Conservation (phyloP, 345 rosid species). For the Eucalyptus cloeziana region DNA sequence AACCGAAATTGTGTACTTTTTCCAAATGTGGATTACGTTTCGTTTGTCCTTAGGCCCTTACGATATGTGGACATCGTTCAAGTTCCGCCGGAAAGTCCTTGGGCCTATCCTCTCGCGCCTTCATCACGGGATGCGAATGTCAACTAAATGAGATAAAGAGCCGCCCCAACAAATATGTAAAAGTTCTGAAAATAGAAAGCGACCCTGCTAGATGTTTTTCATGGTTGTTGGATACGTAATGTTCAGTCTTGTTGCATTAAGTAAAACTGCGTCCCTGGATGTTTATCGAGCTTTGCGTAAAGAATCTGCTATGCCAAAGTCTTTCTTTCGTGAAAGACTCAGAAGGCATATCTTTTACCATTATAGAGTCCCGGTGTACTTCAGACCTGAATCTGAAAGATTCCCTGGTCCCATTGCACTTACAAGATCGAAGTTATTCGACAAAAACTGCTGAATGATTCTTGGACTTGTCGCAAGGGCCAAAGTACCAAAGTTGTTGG, state of each 20-base stretch:
- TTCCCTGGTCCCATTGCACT: background rate
- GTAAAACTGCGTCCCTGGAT: background rate
- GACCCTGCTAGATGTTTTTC: background rate
- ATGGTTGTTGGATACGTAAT: background rate
- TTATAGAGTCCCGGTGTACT: background rate
- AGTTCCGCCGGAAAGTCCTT: conserved; percentile 78
- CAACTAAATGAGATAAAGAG: background rate
- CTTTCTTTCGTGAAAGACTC: background rate
- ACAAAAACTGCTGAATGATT: too few species aligned
- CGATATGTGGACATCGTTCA: conserved; percentile 84
- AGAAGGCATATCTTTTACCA: background rate
- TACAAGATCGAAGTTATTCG: background rate
- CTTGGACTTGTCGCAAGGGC: too few species aligned
- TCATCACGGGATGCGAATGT: conserved; percentile 41
- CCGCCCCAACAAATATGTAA: background rate
- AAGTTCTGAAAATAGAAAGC: background rate
- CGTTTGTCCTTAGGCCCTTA: background rate
- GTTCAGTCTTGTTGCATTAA: background rate
- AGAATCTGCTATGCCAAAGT: background rate
- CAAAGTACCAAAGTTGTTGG: background rate
- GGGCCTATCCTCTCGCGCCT: conserved; percentile 80
- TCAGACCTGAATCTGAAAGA: background rate
- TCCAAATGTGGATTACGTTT: background rate
- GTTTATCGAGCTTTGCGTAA: background rate
- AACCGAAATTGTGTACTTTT: background rate